Evolutionary conservation across 768 basidiomycete genomes (phyloP).

Genomic region (Sarcodon sp.): DNA sequence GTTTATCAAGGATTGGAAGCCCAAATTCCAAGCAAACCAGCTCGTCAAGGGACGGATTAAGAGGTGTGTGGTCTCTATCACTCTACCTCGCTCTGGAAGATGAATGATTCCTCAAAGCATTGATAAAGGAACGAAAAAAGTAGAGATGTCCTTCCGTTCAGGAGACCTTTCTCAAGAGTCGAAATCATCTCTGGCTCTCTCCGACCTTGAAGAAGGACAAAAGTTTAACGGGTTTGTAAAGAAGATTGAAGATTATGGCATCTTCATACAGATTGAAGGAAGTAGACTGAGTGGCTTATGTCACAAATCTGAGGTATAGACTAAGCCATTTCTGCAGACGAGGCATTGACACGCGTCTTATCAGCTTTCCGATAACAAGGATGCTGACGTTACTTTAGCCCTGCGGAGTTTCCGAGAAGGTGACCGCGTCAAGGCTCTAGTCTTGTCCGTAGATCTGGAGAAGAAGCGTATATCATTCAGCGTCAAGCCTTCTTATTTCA

Average conservation of each 20-base stretch:
- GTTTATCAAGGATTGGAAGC: constrained; percentile 96
- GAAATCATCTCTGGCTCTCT: constrained; percentile 24
- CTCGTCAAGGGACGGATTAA: constrained; percentile 80
- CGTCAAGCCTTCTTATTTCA: constrained; percentile 83
- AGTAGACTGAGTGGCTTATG: constrained; percentile 83
- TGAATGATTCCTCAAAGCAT: constrained; percentile 33
- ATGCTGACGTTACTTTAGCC: constrained; percentile 67
- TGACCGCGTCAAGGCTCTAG: constrained; percentile 70
- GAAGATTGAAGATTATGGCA: constrained; percentile 75
- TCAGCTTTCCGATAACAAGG: constrained; percentile 80
- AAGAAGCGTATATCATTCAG: constrained; percentile 73
- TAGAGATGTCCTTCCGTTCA: constrained; percentile 86
- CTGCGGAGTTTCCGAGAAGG: constrained; percentile 77
- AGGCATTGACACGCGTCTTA: neutral
- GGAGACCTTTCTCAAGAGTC: constrained; percentile 32
- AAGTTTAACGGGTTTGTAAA: constrained; percentile 73
- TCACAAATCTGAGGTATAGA: constrained; percentile 76
- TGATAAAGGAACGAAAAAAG: constrained; percentile 55
- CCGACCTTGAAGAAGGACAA: constrained; percentile 64
- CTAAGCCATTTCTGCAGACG: neutral
- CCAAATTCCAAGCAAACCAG: constrained; percentile 65
- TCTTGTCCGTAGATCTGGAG: constrained; percentile 61
- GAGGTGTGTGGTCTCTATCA: constrained; percentile 30
- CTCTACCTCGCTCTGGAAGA: neutral
- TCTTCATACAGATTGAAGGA: constrained; percentile 86